phyloP scores from a whole-genome alignment of 2,329 filamentous ascomycete genomes.

The Karstenula rhodostoma region DNA sequence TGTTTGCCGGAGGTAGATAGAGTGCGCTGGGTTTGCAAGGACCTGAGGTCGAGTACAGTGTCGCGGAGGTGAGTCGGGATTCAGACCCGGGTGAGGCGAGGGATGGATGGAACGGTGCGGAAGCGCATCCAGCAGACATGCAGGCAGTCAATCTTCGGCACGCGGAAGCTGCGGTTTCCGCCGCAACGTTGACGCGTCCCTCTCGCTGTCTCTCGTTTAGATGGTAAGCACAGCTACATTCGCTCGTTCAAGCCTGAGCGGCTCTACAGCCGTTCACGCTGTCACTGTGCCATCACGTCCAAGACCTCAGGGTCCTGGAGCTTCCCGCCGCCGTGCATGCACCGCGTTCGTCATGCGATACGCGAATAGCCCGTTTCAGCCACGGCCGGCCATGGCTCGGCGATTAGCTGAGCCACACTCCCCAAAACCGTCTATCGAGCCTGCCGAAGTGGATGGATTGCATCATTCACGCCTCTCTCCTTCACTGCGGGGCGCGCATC shows the following conservation, averaged over 20 bases:
- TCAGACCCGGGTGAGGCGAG: constrained; percentile 2
- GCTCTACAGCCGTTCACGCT: background rate
- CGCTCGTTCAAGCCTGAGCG: too few species aligned
- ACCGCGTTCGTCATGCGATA: constrained; percentile 17
- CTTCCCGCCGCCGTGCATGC: background rate
- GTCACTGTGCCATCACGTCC: constrained; percentile 3
- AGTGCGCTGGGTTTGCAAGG: constrained; percentile 1
- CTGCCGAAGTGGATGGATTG: constrained; percentile 33
- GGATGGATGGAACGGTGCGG: constrained; percentile 19
- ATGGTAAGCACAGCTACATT: background rate
- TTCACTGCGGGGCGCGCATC: constrained; percentile 41
- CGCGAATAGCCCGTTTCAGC: constrained; percentile 19
- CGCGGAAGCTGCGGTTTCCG: constrained; percentile 22
- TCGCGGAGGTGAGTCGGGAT: background rate
- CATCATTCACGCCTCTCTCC: constrained; percentile 38
- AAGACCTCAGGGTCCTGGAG: background rate
- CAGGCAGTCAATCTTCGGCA: constrained; percentile 30
- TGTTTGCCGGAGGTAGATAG: constrained; percentile 1
- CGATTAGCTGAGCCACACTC: constrained; percentile 23
- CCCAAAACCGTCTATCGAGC: constrained; percentile 16
- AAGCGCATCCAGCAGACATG: constrained; percentile 13
- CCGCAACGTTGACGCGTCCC: background rate
- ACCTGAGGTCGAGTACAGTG: constrained; percentile 2
- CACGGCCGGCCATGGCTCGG: background rate
- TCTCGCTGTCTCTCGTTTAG: background rate